Conservation (phyloP, 805 yeast species). For the Candida pseudoglaebosa region DNA sequence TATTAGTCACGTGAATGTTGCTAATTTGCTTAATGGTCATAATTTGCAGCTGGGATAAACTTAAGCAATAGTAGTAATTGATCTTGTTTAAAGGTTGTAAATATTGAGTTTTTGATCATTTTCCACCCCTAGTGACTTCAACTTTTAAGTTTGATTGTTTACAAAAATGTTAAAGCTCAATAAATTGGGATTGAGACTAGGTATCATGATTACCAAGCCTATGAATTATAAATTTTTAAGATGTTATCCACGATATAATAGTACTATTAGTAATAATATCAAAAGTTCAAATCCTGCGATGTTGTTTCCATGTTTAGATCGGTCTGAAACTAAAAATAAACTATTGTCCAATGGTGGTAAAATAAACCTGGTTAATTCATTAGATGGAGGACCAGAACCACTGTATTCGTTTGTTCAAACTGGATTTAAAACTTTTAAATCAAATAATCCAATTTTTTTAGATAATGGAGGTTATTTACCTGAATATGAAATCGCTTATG, state of each 20-base stretch:
- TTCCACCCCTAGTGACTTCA: too few species aligned
- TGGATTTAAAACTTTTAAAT: slow-evolving; percentile 60
- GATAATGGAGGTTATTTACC: slow-evolving; percentile 82
- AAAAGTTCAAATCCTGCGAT: slow-evolving; percentile 56
- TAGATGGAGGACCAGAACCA: slow-evolving; percentile 82
- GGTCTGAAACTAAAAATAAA: slow-evolving; percentile 55
- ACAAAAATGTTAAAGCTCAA: too few species aligned
- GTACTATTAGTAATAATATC: not conserved
- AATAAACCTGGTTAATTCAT: slow-evolving; percentile 20
- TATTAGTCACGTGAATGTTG: not conserved
- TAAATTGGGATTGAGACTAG: too few species aligned
- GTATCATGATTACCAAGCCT: not conserved
- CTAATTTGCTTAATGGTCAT: not conserved
- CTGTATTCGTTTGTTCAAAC: slow-evolving; percentile 63
- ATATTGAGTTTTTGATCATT: too few species aligned
- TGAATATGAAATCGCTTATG: slow-evolving; percentile 80
- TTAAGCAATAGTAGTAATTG: not conserved
- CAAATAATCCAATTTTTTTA: slow-evolving; percentile 57
- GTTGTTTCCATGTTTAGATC: slow-evolving; percentile 84
- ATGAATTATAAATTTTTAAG: not conserved
- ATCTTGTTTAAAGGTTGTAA: not conserved
- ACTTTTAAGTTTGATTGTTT: too few species aligned
- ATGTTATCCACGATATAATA: not conserved
- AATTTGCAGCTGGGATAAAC: not conserved
- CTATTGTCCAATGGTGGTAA: slow-evolving; percentile 18